These are phyloP conservation scores for Hydrangea macrophylla DNA, from an alignment of 148 eudicot genomes.

Conservation along the genomic window DNA sequence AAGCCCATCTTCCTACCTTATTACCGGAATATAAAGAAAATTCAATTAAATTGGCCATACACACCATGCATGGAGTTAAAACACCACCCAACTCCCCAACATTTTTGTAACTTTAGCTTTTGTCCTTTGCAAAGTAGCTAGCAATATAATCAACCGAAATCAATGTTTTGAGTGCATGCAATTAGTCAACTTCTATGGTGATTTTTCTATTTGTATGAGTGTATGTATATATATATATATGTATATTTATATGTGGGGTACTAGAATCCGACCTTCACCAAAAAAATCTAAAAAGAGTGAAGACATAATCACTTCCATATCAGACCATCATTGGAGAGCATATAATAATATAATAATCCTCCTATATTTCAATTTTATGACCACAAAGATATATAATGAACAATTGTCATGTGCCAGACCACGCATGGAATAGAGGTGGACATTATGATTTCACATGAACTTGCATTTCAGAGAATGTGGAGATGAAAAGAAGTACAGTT, in stretches of 20 bases:
- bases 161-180: background rate
- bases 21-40: background rate
- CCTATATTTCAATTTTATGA: background rate
- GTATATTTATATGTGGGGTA: too few species aligned
- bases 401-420: slow-evolving; percentile 3
- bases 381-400: background rate
- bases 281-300: background rate
- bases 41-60: background rate
- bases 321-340: slow-evolving; percentile 5
- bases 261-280: background rate
- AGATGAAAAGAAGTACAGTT: background rate
- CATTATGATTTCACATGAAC: slow-evolving; percentile 10
- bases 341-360: background rate
- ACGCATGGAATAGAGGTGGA: slow-evolving; percentile 14
- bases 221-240: too few species aligned
- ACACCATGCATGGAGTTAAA: too few species aligned
- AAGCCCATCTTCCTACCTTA: slow-evolving; percentile 8
- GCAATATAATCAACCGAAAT: background rate
- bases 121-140: background rate
- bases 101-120: background rate
- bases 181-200: background rate
- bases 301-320: background rate
- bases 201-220: too few species aligned
- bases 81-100: background rate
- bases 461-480: slow-evolving; percentile 12